phyloP scores from a whole-genome alignment of 306 rosid species.

The Coriaria nepalensis region DNA sequence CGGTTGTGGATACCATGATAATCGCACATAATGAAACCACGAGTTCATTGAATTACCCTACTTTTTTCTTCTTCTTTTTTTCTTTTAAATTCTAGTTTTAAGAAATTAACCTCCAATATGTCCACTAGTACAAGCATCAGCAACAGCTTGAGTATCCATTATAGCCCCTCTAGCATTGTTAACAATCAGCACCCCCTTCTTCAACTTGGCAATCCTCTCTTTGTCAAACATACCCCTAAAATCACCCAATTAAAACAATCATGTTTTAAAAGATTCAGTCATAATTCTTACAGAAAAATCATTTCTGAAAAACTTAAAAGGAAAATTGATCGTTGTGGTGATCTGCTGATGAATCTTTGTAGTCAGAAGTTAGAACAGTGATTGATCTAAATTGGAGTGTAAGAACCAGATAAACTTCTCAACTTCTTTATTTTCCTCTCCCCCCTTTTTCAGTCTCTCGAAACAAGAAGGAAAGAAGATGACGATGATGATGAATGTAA shows the following conservation, averaged over 20 bases:
- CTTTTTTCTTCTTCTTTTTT: neutral
- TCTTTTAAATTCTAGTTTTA: too few species aligned
- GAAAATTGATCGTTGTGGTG: neutral
- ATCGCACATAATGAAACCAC: slow-evolving; percentile 1
- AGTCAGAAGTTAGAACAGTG: neutral
- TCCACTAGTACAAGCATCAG: slow-evolving; percentile 75
- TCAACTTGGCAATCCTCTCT: slow-evolving; percentile 58
- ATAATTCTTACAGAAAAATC: neutral
- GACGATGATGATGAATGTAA: neutral
- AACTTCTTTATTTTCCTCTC: too few species aligned
- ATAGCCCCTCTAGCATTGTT: slow-evolving; percentile 95
- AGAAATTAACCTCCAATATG: slow-evolving; percentile 48
- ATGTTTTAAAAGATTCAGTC: neutral
- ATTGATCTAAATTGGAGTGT: too few species aligned
- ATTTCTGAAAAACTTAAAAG: neutral
- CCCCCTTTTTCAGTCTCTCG: too few species aligned
- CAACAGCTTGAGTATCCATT: slow-evolving; percentile 84
- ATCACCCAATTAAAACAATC: slow-evolving; percentile 14
- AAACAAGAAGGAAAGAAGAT: neutral
- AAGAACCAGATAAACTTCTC: too few species aligned
- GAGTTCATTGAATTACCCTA: neutral
- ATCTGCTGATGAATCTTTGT: neutral
- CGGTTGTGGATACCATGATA: slow-evolving; percentile 73
- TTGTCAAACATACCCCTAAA: slow-evolving; percentile 71
- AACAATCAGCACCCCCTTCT: slow-evolving; percentile 78